phyloP scores from a whole-genome alignment of 1,284 basidiomycete species.

The Paramarasmius palmivorus region DNA sequence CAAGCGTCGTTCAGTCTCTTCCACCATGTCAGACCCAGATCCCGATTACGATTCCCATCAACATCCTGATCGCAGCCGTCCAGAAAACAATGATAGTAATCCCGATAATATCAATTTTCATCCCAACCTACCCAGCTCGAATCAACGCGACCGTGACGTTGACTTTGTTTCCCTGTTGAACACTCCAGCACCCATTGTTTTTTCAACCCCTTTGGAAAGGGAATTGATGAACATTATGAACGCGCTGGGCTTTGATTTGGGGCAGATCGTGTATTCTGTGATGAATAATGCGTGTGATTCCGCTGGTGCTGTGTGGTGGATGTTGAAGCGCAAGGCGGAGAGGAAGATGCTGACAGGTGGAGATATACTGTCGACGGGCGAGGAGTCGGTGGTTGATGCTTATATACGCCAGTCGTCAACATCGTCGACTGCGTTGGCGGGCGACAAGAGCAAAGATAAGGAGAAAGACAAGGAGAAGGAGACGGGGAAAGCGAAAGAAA shows the following conservation, averaged over 20 bases:
- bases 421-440: neutral
- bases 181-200: slow-evolving; percentile 75
- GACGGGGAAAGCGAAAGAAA: neutral
- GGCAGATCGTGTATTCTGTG: slow-evolving; percentile 93
- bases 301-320: slow-evolving; percentile 95
- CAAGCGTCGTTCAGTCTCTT: slow-evolving; percentile 91
- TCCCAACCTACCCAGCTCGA: slow-evolving; percentile 30
- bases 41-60: slow-evolving; percentile 4
- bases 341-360: slow-evolving; percentile 54
- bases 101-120: neutral
- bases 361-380: slow-evolving; percentile 14
- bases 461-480: too few relatives aligned
- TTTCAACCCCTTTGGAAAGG: slow-evolving; percentile 83
- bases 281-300: slow-evolving; percentile 91
- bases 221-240: slow-evolving; percentile 79
- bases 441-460: slow-evolving; percentile 18
- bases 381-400: slow-evolving; percentile 9
- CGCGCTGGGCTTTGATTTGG: slow-evolving; percentile 85
- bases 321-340: slow-evolving; percentile 81
- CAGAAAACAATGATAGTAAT: neutral
- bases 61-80: neutral
- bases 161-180: slow-evolving; percentile 77
- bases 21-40: slow-evolving; percentile 64
- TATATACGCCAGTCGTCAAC: slow-evolving; percentile 4
- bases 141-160: slow-evolving; percentile 35